Base-by-base conservation (phyloP, 2,329 filamentous ascomycete genomes). In the Fusarium solani-melongenae region DNA sequence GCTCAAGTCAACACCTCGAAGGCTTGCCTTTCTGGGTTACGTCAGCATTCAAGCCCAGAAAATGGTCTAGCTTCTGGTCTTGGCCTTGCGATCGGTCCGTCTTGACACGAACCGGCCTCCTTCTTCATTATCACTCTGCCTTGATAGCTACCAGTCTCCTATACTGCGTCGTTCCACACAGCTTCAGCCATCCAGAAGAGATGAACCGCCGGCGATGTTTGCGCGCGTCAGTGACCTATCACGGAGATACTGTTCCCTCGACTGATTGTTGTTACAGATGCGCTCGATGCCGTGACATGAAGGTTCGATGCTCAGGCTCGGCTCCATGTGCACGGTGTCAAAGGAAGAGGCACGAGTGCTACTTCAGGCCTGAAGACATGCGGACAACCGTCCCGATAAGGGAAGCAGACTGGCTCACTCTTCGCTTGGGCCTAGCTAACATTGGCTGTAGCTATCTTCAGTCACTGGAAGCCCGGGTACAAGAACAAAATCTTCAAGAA, bases 241-340 rank as follows among this genome's bases (percentile, higher is more conserved):
- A 22, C 8, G 29, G 12, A 34, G 33, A 34, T 34, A 34, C 33
- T 6, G 12, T 15, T 4, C 29, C n/a, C 33, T 34, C 6, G 1
- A 24, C 53, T 57, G 14, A 57, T 14, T 24, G 15, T 38, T 6
- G 5, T 15, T 24, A 24, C 20, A 62, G 59, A 20, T 62, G 59
- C 44, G 31, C 59, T 27, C 41, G 59, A 9, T 62, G 59, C 5
- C 59, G 46, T 38, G 59, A 49, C 44, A 53, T 62, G 59, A 62
- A 62, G 15, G 59, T 62, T 9, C 59, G 59, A 20, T 62, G 59
- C 17, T 62, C 59, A 10, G 59, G 59, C 31, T 24, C 31, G 10
- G 20, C 38, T 3, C 59, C 59, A n/a, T 62, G 59, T 53, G 24
- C 33, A 10, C 59, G 59, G 22, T 62, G 59, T 9, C 59, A 62